These are phyloP conservation scores for Fusarium sp. DNA, from an alignment of 2,329 filamentous ascomycete species.

Conservation along the genomic window DNA sequence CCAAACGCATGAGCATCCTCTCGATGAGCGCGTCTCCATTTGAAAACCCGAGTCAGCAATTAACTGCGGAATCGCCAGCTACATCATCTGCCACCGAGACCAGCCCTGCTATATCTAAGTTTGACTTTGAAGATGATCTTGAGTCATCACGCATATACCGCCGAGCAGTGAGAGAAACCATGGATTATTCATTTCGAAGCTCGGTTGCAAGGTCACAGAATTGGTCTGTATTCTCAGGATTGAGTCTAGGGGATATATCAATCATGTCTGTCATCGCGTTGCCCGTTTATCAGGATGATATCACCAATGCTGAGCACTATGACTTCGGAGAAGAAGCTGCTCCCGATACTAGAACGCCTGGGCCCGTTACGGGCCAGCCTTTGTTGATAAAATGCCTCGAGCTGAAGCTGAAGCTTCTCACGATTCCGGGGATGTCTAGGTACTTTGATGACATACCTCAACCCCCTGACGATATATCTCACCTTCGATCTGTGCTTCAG, in stretches of 20 bases:
- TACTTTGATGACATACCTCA: too few relatives aligned
- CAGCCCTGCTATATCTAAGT: background rate
- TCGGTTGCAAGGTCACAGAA: background rate
- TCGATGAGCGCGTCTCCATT: background rate
- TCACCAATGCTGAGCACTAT: background rate
- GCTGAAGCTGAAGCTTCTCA: too few relatives aligned
- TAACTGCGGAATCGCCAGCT: rapidly evolving
- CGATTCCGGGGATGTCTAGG: too few relatives aligned
- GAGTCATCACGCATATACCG: background rate
- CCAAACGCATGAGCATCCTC: too few relatives aligned
- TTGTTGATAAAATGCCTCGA: too few relatives aligned
- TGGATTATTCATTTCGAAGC: background rate
- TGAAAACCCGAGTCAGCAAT: rapidly evolving
- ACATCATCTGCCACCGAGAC: rapidly evolving
- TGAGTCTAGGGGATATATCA: background rate
- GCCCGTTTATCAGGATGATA: rapidly evolving
- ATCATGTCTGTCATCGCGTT: background rate
- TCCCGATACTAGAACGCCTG: too few relatives aligned
- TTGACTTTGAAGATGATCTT: background rate
- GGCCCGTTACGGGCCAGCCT: too few relatives aligned
- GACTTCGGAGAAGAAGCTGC: background rate
- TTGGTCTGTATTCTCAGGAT: background rate
- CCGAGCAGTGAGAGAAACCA: background rate
- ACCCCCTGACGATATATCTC: too few relatives aligned
- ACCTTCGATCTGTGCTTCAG: too few relatives aligned